phyloP scores from a whole-genome alignment of 176 grass and related monocot genomes.

The Elymus sibiricus region DNA sequence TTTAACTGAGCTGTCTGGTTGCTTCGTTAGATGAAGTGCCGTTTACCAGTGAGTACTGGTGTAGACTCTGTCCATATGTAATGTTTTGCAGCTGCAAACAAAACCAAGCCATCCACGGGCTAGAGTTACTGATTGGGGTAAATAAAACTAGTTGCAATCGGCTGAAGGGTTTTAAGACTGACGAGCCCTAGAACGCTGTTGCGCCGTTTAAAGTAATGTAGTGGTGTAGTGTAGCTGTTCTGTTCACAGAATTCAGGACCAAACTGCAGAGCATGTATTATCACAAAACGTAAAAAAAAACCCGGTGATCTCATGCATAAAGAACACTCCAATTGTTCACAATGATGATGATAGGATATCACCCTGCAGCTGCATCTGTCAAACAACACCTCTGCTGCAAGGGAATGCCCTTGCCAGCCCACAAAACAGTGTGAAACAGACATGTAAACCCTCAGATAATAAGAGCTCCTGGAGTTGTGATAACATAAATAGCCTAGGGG shows the following conservation, averaged over 20 bases:
- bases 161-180: too few relatives aligned
- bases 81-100: background rate
- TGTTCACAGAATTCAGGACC: background rate
- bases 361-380: background rate
- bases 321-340: background rate
- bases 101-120: background rate
- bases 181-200: too few relatives aligned
- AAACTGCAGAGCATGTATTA: too few relatives aligned
- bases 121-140: background rate
- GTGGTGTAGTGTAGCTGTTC: background rate
- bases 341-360: background rate
- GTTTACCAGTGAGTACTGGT: background rate
- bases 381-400: background rate
- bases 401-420: background rate
- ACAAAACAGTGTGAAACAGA: background rate
- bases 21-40: background rate
- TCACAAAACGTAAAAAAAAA: too few relatives aligned
- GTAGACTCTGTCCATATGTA: background rate
- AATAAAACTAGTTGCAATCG: background rate
- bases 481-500: background rate
- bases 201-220: conserved; percentile 6
- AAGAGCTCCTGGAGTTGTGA: too few relatives aligned
- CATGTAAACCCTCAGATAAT: background rate
- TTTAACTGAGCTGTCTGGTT: background rate
- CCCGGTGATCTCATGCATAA: too few relatives aligned